Evolutionary conservation across 805 yeast genomes (phyloP).

Genomic region (Candida silvicultrix): DNA sequence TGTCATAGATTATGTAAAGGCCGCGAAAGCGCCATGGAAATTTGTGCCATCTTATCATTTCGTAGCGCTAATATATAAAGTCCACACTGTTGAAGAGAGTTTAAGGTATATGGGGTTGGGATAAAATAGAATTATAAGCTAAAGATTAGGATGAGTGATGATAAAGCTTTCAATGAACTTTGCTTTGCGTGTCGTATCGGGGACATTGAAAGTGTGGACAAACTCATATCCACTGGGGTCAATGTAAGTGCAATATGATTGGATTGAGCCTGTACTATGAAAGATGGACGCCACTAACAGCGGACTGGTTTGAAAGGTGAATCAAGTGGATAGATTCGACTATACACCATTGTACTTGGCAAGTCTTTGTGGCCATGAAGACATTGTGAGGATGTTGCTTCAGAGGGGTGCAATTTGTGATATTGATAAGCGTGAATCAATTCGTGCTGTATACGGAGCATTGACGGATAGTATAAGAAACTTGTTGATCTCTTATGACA

Average conservation of each 20-base stretch:
- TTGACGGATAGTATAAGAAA: constrained; percentile 59
- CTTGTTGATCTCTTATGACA: constrained; percentile 51
- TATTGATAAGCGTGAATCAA: constrained; percentile 78
- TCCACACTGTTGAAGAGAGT: no score
- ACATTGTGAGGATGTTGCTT: constrained; percentile 53
- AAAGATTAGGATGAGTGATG: constrained; percentile 1
- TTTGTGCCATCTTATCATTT: background rate
- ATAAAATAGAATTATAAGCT: no score
- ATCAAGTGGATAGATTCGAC: constrained; percentile 61
- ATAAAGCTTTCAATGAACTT: constrained; percentile 34
- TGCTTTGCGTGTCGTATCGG: constrained; percentile 67
- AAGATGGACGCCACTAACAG: no score
- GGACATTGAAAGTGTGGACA: constrained; percentile 58
- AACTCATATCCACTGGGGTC: constrained; percentile 46
- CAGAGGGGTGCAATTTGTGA: constrained; percentile 72
- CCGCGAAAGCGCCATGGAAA: background rate
- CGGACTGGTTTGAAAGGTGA: no score
- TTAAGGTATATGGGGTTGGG: no score
- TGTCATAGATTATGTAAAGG: background rate
- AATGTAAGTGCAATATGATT: constrained; percentile 25
- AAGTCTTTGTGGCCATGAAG: constrained; percentile 67
- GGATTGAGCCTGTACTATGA: no score
- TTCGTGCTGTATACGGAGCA: constrained; percentile 74
- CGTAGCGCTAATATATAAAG: background rate
- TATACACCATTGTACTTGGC: constrained; percentile 71